Percentiles rank a stretch among this genome's conserved stretches.
Evolutionary conservation across 441 rosid species (phyloP).

Genomic region (Adansonia grandidieri): DNA sequence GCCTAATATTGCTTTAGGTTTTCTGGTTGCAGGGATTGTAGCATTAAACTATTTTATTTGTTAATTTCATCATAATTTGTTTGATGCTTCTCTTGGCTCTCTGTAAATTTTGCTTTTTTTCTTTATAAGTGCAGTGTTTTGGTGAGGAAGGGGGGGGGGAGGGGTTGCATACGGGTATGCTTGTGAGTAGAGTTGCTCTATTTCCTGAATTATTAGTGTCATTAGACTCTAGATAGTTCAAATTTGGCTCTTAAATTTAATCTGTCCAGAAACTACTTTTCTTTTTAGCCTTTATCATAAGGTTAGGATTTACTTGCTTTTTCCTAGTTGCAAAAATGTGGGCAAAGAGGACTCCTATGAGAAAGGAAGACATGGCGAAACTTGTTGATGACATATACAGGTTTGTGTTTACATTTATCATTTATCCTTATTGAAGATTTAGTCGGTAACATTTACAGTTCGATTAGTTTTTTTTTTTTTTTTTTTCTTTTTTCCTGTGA

Average conservation of each 20-base stretch:
- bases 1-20: background rate
- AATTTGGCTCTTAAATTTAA: background rate
- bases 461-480: background rate
- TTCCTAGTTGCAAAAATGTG: conserved; percentile 62
- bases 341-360: conserved; percentile 67
- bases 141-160: background rate
- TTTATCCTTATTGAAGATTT: conserved; percentile 4
- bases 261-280: background rate
- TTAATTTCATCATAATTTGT: background rate
- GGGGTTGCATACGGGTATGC: background rate
- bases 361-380: conserved; percentile 88
- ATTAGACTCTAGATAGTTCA: background rate
- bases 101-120: background rate
- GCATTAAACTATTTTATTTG: background rate
- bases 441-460: background rate
- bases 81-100: background rate
- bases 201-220: background rate
- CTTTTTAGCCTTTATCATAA: conserved; percentile 21
- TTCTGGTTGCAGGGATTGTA: background rate
- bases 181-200: background rate
- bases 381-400: conserved; percentile 90
- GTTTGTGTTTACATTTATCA: conserved; percentile 37
- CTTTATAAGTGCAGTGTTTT: background rate
- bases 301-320: conserved; percentile 8
- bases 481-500: background rate